These are phyloP conservation scores for Aphanoascus verrucosus DNA, from an alignment of 2,329 filamentous ascomycete species.

Conservation along the genomic window DNA sequence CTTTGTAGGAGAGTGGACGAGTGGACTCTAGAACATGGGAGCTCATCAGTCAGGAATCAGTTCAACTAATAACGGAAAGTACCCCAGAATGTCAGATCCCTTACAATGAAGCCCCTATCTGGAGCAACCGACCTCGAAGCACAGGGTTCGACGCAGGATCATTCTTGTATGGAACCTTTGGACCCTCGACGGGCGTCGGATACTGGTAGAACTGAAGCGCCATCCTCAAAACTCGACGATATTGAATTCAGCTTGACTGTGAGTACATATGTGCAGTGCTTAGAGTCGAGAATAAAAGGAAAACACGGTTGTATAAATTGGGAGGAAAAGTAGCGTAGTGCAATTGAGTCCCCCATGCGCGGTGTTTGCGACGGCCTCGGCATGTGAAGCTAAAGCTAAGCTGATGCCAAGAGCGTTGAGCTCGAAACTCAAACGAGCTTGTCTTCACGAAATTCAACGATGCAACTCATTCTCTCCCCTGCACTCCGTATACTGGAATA, in stretches of 20 bases:
- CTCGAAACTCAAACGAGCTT: too few relatives aligned
- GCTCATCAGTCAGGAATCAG: constrained; percentile 4
- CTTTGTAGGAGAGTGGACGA: constrained; percentile 52
- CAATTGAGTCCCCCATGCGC: background rate
- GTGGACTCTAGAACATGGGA: constrained; percentile 39
- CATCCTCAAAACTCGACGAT: too few relatives aligned
- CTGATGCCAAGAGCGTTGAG: too few relatives aligned
- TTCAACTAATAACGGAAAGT: background rate
- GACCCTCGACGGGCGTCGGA: constrained; percentile 31
- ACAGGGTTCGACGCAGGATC: constrained; percentile 56
- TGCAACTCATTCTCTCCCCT: too few relatives aligned
- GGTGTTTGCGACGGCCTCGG: background rate
- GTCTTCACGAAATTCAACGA: too few relatives aligned
- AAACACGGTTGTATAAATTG: background rate
- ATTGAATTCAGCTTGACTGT: too few relatives aligned
- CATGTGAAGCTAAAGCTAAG: background rate
- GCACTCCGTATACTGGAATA: too few relatives aligned
- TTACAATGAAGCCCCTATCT: constrained; percentile 52
- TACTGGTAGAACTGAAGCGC: background rate
- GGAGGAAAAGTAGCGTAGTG: background rate
- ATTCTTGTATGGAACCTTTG: constrained; percentile 37
- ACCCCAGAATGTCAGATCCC: constrained; percentile 20
- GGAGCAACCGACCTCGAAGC: constrained; percentile 54
- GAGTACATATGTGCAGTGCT: too few relatives aligned
- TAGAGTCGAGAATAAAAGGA: too few relatives aligned